phyloP scores from a whole-genome alignment of 2,329 filamentous ascomycete genomes.

The Lachnellula subtilissima region DNA sequence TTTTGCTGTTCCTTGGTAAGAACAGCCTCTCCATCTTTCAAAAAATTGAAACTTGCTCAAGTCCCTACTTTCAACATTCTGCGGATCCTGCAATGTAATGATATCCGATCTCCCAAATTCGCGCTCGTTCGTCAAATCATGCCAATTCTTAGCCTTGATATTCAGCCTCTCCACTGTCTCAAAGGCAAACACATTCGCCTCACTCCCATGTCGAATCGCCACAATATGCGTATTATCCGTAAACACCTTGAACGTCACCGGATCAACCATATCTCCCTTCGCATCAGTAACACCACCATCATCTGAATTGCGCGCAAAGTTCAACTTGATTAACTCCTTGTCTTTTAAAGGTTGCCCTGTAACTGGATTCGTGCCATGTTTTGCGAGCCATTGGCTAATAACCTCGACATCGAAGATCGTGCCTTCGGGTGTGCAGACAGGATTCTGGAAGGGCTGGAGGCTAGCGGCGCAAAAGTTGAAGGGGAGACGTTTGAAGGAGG shows the following conservation, averaged over 20 bases:
- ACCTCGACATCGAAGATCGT: constrained; percentile 94
- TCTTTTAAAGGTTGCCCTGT: constrained; percentile 73
- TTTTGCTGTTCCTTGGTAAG: constrained; percentile 66
- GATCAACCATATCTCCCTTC: constrained; percentile 82
- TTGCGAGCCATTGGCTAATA: constrained; percentile 89
- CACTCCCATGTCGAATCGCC: constrained; percentile 70
- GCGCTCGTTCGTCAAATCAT: constrained; percentile 79
- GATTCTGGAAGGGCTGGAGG: constrained; percentile 89
- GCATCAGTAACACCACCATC: constrained; percentile 48
- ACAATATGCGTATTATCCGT: constrained; percentile 98
- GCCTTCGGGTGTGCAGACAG: constrained; percentile 82
- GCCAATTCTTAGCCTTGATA: constrained; percentile 95
- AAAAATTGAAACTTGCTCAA: constrained; percentile 80
- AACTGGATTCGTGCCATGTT: constrained; percentile 88
- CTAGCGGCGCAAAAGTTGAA: constrained; percentile 98
- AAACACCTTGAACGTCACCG: constrained; percentile 94
- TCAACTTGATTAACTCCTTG: constrained; percentile 82
- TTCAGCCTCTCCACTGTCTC: constrained; percentile 95
- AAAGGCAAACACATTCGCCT: constrained; percentile 94
- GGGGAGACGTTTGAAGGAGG: constrained; percentile 79
- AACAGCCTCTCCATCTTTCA: constrained; percentile 73
- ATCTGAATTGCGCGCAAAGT: constrained; percentile 87
- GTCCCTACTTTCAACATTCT: constrained; percentile 78
- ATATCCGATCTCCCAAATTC: constrained; percentile 88
- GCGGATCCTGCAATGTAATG: constrained; percentile 92